Base-by-base conservation (phyloP, 192 early-diverging fungal genomes). In the Glomus cerebriforme region DNA sequence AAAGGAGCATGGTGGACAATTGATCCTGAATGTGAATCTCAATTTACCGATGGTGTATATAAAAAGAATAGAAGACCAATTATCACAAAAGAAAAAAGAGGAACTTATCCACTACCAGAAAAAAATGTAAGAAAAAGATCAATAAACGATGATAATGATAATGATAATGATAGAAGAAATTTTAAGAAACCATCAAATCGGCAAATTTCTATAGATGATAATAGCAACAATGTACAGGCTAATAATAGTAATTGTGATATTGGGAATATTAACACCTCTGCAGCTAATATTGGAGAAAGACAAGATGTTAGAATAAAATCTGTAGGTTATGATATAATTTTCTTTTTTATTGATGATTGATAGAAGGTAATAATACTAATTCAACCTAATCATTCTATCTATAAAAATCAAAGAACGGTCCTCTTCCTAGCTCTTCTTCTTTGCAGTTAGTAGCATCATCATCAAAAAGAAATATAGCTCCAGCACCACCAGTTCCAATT, bases 1-100 rank as follows among this genome's bases (percentile, higher is more conserved):
- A 98, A 98, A 81, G 97, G 97, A 9, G 93, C 95, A 35, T 97
- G 95, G 81, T 98, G 96, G 97, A 92, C 96, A 2, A 93, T 98
- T 68, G 95, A 96, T 76, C 86, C 89, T 49, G 86, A 82, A 31
- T 88, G 85, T 71, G 90, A 92, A 82, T 81, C 78, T 31, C 91
- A 93, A 85, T 92, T 93, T 73, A 70, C 84, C 17, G 92, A 93
- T 79, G 93, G 93, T 47, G 88, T 92, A 10, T 93, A 92, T 80
- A 92, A 92, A 81, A 86, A 90, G 54, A 87, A 85, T 49, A 83
- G 91, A 34, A 84, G 89, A 34, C 86, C 86, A n/a, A 7, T 31
- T 26, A 26, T 12, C 7, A 13, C 32, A 63, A 63, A 29, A 63
- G 27, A 63, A 12, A n/a, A 63, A 29, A 63, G 60, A 63, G 12